Percentiles rank a stretch among this genome's conserved stretches.
Evolutionary conservation across 139 green algal species (phyloP).

Genomic region (Chlamydomonas incerta): DNA sequence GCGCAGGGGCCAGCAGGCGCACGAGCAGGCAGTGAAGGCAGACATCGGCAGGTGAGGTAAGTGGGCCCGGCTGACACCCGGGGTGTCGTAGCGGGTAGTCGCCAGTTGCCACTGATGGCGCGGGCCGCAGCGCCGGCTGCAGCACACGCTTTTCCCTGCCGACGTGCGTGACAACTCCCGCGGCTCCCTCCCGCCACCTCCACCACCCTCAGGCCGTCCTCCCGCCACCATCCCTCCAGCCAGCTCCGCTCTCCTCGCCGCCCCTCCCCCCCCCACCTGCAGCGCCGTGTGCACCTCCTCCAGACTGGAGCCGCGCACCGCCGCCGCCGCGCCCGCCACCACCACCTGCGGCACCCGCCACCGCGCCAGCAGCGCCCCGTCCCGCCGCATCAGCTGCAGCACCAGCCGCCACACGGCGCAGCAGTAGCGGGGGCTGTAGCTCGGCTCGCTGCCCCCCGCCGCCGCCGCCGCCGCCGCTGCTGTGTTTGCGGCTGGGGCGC

Average conservation of each 20-base stretch:
- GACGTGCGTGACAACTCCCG: too few relatives aligned
- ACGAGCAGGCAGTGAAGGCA: too few relatives aligned
- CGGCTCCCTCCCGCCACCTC: not conserved
- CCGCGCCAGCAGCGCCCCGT: not conserved
- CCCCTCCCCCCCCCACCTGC: not conserved
- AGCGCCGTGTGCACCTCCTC: not conserved
- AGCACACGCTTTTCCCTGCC: too few relatives aligned
- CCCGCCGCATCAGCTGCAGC: conserved; percentile 28
- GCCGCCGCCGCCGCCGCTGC: not conserved
- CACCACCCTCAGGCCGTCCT: not conserved
- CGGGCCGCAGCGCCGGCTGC: too few relatives aligned
- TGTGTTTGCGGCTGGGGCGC: not conserved
- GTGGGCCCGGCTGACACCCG: too few relatives aligned
- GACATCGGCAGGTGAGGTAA: too few relatives aligned
- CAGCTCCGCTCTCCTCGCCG: too few relatives aligned
- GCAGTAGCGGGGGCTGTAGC: conserved; percentile 11
- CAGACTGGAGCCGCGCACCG: not conserved
- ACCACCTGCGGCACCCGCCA: not conserved
- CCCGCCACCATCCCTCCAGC: too few relatives aligned
- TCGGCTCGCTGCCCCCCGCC: not conserved
- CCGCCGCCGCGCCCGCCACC: too few relatives aligned
- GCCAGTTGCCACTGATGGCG: too few relatives aligned
- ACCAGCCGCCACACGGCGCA: conserved; percentile 32
- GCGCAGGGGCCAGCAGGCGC: too few relatives aligned
- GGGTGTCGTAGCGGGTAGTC: too few relatives aligned